These are phyloP conservation scores for Phytopythium chamaehyphon DNA, from an alignment of 352 stramenopile species.

Conservation along the genomic window DNA sequence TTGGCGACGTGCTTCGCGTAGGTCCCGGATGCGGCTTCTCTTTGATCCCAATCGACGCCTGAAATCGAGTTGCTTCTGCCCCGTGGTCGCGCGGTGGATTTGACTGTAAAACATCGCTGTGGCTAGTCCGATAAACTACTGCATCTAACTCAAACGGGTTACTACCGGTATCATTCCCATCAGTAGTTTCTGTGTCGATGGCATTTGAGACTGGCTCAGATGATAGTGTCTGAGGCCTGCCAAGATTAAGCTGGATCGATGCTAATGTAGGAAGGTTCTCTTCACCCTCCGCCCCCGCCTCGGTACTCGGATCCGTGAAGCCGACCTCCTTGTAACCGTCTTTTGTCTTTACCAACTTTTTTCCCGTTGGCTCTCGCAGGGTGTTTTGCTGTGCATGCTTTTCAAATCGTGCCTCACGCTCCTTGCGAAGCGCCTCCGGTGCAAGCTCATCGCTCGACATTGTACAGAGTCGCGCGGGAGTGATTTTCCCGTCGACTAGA, in stretches of 20 bases:
- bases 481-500: conserved; percentile 24
- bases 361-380: conserved; percentile 27
- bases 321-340: conserved; percentile 48
- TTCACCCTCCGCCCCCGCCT: conserved; percentile 8
- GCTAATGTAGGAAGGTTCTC: conserved; percentile 3
- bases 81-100: neutral
- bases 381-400: conserved; percentile 39
- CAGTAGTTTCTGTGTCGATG: conserved; percentile 3
- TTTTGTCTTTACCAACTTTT: conserved; percentile 43
- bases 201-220: neutral
- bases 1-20: no score
- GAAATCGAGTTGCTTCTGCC: neutral
- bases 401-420: conserved; percentile 38
- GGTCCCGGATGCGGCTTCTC: neutral
- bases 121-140: neutral
- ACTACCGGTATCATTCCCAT: neutral
- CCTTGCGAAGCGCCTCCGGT: conserved; percentile 38
- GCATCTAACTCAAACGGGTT: neutral
- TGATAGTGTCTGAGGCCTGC: neutral
- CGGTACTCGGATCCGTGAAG: conserved; percentile 8
- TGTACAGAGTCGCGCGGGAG: conserved; percentile 19
- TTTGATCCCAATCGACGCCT: conserved; percentile 1
- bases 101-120: neutral
- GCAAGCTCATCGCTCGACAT: conserved; percentile 53
- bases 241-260: conserved; percentile 11